A percentile compares a stretch with the other conserved stretches of the same genome.
These are phyloP conservation scores for Trichomonascaceae sp. DNA, from an alignment of 1,139 yeast genomes.

Conservation along the genomic window DNA sequence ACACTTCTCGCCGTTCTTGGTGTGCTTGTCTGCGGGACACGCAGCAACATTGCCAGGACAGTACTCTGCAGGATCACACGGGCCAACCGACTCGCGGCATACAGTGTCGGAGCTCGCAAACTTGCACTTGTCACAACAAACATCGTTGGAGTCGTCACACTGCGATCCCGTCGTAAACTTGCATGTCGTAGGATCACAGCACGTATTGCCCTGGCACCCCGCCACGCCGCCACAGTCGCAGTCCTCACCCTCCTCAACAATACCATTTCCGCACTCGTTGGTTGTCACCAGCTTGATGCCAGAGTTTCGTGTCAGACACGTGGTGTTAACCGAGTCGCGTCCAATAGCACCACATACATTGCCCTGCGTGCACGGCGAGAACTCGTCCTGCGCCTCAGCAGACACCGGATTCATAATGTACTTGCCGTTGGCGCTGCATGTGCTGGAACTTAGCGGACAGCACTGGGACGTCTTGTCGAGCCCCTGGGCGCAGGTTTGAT, in stretches of 20 bases:
- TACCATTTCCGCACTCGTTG: constrained; percentile 29
- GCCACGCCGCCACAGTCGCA: constrained; percentile 30
- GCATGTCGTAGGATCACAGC: constrained; percentile 29
- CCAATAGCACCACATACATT: constrained; percentile 25
- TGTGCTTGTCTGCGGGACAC: constrained; percentile 22
- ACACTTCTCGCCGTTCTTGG: constrained; percentile 23
- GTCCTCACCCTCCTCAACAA: constrained; percentile 30
- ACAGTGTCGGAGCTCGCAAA: constrained; percentile 19
- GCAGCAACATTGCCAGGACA: constrained; percentile 26
- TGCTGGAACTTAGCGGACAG: constrained; percentile 22
- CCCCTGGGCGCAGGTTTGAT: constrained; percentile 22
- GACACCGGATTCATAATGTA: constrained; percentile 30
- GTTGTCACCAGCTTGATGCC: constrained; percentile 22
- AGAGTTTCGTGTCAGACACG: constrained; percentile 25
- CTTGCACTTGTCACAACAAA: constrained; percentile 25
- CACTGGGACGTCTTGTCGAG: constrained; percentile 21
- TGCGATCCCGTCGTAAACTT: constrained; percentile 22
- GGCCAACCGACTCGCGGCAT: constrained; percentile 25
- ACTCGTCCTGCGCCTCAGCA: constrained; percentile 19
- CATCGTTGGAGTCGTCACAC: constrained; percentile 27
- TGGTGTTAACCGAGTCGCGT: constrained; percentile 20
- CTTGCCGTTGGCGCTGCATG: constrained; percentile 24
- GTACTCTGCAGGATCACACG: constrained; percentile 26
- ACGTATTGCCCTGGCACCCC: constrained; percentile 23
- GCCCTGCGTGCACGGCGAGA: constrained; percentile 27